Evolutionary conservation across 2,329 filamentous ascomycete genomes (phyloP).

Genomic region (Cladosporium cucumerinum): DNA sequence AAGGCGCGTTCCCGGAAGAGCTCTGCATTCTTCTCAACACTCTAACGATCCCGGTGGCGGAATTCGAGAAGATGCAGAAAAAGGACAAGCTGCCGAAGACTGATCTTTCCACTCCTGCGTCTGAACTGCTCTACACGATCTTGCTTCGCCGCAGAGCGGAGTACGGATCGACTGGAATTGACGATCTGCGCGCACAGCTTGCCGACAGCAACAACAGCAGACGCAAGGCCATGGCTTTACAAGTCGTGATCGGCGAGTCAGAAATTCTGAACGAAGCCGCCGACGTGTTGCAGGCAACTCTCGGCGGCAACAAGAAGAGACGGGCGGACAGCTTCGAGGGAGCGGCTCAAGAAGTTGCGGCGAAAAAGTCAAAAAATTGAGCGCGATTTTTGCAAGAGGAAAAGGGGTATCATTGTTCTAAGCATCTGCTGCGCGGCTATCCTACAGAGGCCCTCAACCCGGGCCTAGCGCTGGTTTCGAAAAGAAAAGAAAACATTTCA

Average conservation of each 20-base stretch:
- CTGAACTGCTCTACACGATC: constrained; percentile 40
- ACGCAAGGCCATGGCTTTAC: constrained; percentile 54
- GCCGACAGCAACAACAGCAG: not conserved
- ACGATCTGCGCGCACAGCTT: constrained; percentile 6
- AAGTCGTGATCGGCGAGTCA: constrained; percentile 71
- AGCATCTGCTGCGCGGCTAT: constrained; percentile 28
- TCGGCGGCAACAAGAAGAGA: constrained; percentile 26
- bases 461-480: constrained; percentile 4
- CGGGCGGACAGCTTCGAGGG: constrained; percentile 19
- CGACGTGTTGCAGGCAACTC: constrained; percentile 17
- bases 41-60: constrained; percentile 40
- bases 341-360: constrained; percentile 30
- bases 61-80: constrained; percentile 41
- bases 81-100: constrained; percentile 45
- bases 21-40: constrained; percentile 44
- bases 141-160: constrained; percentile 32
- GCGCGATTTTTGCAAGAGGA: not conserved
- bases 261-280: constrained; percentile 57
- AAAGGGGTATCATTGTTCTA: constrained; percentile 20
- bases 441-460: constrained; percentile 18
- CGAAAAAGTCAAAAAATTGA: constrained; percentile 22
- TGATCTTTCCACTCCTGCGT: constrained; percentile 32
- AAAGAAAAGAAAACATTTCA: not conserved
- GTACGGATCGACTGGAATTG: constrained; percentile 20
- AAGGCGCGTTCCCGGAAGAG: constrained; percentile 41